These are phyloP conservation scores for Pseudopithomyces maydicus DNA, from an alignment of 2,329 filamentous ascomycete genomes.

Conservation along the genomic window DNA sequence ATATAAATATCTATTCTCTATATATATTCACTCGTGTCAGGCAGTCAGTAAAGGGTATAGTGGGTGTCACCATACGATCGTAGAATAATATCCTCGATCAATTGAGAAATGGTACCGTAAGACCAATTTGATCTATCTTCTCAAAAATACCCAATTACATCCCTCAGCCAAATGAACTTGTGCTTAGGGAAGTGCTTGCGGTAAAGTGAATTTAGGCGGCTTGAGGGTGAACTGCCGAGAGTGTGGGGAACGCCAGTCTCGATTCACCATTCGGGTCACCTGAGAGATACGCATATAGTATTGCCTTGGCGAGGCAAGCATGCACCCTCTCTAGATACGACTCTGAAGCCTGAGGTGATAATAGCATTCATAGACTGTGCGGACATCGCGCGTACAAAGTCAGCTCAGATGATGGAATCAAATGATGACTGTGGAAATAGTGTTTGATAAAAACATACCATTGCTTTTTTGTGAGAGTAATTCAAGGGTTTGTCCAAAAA, in stretches of 20 bases:
- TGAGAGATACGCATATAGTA: no score
- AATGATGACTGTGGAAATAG: no score
- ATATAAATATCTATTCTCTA: neutral
- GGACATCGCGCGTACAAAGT: no score
- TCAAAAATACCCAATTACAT: constrained; percentile 1
- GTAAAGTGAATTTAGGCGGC: constrained; percentile 11
- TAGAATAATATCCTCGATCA: neutral
- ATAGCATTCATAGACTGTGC: no score
- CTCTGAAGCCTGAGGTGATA: no score
- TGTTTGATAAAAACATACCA: no score
- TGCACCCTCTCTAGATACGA: no score
- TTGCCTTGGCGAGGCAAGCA: no score
- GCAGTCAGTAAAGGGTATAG: no score
- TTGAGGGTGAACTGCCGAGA: constrained; percentile 8
- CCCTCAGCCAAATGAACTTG: neutral
- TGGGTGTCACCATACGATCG: neutral
- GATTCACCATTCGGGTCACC: neutral
- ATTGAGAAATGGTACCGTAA: neutral
- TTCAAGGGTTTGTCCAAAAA: no score
- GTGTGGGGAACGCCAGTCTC: constrained; percentile 8
- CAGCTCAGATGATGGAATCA: no score
- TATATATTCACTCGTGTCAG: neutral
- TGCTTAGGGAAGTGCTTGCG: neutral
- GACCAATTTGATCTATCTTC: neutral
- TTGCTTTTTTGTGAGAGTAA: no score